phyloP scores from a whole-genome alignment of 1,284 basidiomycete genomes.

The Malassezia yamatoensis region DNA sequence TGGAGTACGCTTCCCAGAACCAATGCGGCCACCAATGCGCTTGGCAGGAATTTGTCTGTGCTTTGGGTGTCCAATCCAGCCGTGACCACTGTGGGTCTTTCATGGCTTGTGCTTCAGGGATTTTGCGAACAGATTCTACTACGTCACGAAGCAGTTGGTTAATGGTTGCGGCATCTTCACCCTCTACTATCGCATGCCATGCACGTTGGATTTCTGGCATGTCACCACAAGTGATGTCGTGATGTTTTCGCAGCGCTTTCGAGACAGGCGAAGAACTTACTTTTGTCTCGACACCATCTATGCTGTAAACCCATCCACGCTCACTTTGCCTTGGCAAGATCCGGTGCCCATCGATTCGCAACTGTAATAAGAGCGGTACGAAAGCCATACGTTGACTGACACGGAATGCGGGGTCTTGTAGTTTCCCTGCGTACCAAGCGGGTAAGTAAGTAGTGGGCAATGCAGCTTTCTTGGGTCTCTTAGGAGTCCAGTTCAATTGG shows the following conservation, averaged over 20 bases:
- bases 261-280: slow-evolving; percentile 24
- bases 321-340: slow-evolving; percentile 14
- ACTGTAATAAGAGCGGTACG: slow-evolving; percentile 25
- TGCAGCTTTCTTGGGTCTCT: slow-evolving; percentile 53
- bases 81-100: slow-evolving; percentile 24
- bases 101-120: slow-evolving; percentile 9
- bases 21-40: slow-evolving; percentile 66
- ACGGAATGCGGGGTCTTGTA: slow-evolving; percentile 16
- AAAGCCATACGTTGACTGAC: slow-evolving; percentile 18
- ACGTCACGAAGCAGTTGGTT: slow-evolving; percentile 16
- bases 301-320: slow-evolving; percentile 2
- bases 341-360: slow-evolving; percentile 22
- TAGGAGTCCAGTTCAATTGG: slow-evolving; percentile 92
- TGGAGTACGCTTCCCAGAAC: slow-evolving; percentile 75
- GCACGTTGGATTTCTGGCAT: slow-evolving; percentile 10
- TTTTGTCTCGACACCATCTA: background rate
- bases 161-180: slow-evolving; percentile 4
- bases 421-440: slow-evolving; percentile 32
- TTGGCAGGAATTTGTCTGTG: slow-evolving; percentile 15
- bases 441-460: slow-evolving; percentile 15
- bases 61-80: slow-evolving; percentile 31
- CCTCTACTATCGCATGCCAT: slow-evolving; percentile 10
- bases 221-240: slow-evolving; percentile 17
- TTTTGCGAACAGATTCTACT: slow-evolving; percentile 18
- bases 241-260: slow-evolving; percentile 20